Evolutionary conservation across 495 filamentous ascomycete species (phyloP), one percentile per base, ranked within the genome.

Genomic region (Aspergillus nidulans): DNA sequence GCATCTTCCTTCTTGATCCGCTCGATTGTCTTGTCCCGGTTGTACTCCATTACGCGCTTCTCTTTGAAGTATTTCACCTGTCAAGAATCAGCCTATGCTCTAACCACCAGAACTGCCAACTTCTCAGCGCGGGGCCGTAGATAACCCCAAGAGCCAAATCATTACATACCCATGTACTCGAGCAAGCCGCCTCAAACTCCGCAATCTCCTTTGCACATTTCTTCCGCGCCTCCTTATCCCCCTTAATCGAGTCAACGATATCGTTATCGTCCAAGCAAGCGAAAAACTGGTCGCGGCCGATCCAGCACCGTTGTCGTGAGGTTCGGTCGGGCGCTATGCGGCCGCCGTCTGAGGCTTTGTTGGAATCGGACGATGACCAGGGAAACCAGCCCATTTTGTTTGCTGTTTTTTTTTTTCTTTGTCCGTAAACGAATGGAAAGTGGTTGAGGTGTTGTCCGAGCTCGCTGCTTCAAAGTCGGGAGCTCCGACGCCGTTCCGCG

Each of bases 31-130:
- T 85, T 77, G 58, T 89, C 86, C 66, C 90, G 88, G 54, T 96
- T 88, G 63, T 85, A 80, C 53, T 97, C 92, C 77, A 94, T 91
- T 36, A 97, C 90, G 55, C 94, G 79, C 71, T 90, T 85, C 67
- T 96, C 88, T 72, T 97, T 96, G 78, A 98, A 98, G 72, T 98
- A 96, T 71, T 88, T 89, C 53, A 97, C 90, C 92, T 97, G 62
- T 24, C 48, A n/a, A 24, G 1, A 23, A 49, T 69, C 42, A 69
- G 66, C 44, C 46, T 16, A 5, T 36, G 40, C 19, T 32, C n/a
- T 48, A 25, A 19, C 21, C 16, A 23, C n/a, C n/a, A n/a, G n/a
- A 8, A 23, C 12, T 21, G 40, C 16, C 40, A 20, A 24, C 21
- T 23, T 24, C 21, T 25, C 23, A 21, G 19, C 5, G 44, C 44